Evolutionary conservation across 2,329 filamentous ascomycete species (phyloP).

Genomic region (Epichloe uncinata): DNA sequence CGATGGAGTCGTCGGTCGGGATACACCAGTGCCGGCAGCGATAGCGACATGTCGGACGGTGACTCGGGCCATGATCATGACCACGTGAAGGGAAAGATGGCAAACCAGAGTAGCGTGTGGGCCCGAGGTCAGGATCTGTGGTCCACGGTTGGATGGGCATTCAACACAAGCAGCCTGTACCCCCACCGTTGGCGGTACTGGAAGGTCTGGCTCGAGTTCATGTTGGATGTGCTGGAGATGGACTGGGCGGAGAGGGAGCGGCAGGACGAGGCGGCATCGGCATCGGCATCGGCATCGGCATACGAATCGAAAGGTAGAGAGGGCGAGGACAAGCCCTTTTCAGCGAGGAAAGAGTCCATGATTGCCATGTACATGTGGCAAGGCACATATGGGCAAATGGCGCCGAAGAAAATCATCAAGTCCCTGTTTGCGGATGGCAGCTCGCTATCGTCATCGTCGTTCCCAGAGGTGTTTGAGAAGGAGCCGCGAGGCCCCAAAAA

Average conservation of each 20-base stretch:
- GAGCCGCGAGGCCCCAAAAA: constrained; percentile 35
- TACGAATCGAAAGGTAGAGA: constrained; percentile 9
- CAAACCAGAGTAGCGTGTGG: constrained; percentile 56
- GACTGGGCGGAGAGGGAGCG: constrained; percentile 50
- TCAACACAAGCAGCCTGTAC: constrained; percentile 70
- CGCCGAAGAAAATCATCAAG: constrained; percentile 43
- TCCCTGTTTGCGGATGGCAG: constrained; percentile 56
- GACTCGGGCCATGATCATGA: constrained; percentile 34
- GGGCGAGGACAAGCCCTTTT: constrained; percentile 12
- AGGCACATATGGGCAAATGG: constrained; percentile 29
- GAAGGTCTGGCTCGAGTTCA: constrained; percentile 65
- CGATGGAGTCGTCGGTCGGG: constrained; percentile 19
- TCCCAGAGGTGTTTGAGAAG: constrained; percentile 52
- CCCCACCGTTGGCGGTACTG: constrained; percentile 69
- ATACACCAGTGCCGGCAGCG: constrained; percentile 28
- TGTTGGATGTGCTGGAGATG: constrained; percentile 63
- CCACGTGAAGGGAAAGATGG: constrained; percentile 44
- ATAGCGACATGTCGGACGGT: constrained; percentile 26
- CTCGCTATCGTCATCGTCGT: constrained; percentile 37
- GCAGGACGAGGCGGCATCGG: constrained; percentile 27
- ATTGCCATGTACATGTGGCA: constrained; percentile 45
- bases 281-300: constrained; percentile 17
- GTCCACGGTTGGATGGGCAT: constrained; percentile 79
- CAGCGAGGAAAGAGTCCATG: constrained; percentile 39
- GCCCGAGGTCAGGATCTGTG: constrained; percentile 75